Conservation (phyloP, 495 filamentous ascomycete species). For the Barbatosphaeria neglecta region DNA sequence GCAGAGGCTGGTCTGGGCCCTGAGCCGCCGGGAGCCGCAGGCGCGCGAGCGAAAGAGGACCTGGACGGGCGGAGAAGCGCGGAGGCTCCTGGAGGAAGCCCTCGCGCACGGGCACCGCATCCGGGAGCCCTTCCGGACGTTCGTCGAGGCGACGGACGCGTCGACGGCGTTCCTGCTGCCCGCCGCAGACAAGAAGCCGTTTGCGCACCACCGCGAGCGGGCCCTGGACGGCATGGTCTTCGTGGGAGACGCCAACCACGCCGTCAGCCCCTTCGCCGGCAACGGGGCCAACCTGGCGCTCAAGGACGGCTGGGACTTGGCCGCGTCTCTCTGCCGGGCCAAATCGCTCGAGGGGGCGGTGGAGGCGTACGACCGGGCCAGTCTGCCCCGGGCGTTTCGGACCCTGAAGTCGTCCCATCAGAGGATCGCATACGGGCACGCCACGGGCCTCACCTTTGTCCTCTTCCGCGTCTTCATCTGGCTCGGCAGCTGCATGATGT, state of each 20-base stretch:
- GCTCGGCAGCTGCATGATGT: not conserved
- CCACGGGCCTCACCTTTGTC: conserved; percentile 8
- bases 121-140: conserved; percentile 16
- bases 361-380: conserved; percentile 15
- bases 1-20: conserved; percentile 17
- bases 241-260: conserved; percentile 33
- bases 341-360: conserved; percentile 8
- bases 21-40: conserved; percentile 13
- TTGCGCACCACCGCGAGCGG: conserved; percentile 16
- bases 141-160: conserved; percentile 18
- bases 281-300: conserved; percentile 30
- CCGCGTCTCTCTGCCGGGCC: conserved; percentile 14
- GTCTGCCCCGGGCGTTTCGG: conserved; percentile 12
- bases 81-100: conserved; percentile 12
- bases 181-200: conserved; percentile 24
- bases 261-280: conserved; percentile 31
- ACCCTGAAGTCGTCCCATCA: conserved; percentile 12
- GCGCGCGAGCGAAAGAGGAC: not conserved
- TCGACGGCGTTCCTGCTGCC: conserved; percentile 15
- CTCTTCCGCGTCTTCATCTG: conserved; percentile 3
- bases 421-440: conserved; percentile 21
- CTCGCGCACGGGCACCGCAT: conserved; percentile 13
- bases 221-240: conserved; percentile 16
- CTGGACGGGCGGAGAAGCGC: conserved; percentile 1
- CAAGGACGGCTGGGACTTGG: conserved; percentile 28